Evolutionary conservation across 192 early-diverging fungal genomes (phyloP).

Genomic region (Coemansia sp.): DNA sequence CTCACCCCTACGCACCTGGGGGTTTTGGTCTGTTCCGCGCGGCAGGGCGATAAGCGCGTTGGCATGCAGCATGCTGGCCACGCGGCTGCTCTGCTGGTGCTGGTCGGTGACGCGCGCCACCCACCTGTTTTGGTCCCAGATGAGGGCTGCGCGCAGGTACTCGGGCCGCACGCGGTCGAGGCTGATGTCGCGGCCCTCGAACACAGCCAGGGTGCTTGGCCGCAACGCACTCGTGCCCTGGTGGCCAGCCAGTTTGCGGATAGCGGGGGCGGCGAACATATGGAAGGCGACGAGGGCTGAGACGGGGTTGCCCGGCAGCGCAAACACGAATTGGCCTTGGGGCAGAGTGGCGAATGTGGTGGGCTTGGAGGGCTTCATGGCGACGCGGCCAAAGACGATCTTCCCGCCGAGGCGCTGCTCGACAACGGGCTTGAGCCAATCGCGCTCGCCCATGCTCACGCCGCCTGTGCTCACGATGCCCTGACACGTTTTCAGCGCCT

Average conservation of each 20-base stretch:
- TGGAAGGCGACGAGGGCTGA: slow-evolving; percentile 88
- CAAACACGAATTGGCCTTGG: slow-evolving; percentile 65
- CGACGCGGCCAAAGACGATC: slow-evolving; percentile 88
- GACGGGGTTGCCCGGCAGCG: slow-evolving; percentile 92
- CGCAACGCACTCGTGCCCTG: slow-evolving; percentile 50
- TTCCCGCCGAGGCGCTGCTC: slow-evolving; percentile 74
- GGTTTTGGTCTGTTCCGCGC: slow-evolving; percentile 27
- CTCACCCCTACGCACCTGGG: slow-evolving; percentile 12
- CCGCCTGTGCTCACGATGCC: slow-evolving; percentile 92
- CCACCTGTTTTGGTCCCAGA: slow-evolving; percentile 18
- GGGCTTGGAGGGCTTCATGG: slow-evolving; percentile 95
- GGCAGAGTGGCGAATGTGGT: slow-evolving; percentile 88
- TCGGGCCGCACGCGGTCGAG: slow-evolving; percentile 42
- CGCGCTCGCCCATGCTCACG: slow-evolving; percentile 97
- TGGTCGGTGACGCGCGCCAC: slow-evolving; percentile 61
- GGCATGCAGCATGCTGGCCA: slow-evolving; percentile 73
- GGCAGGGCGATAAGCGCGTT: slow-evolving; percentile 83
- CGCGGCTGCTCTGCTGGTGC: slow-evolving; percentile 76
- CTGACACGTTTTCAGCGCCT: slow-evolving; percentile 60
- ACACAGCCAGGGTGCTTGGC: slow-evolving; percentile 67
- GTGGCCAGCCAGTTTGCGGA: slow-evolving; percentile 78
- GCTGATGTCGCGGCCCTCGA: slow-evolving; percentile 59
- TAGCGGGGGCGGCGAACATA: slow-evolving; percentile 84
- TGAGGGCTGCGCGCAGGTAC: slow-evolving; percentile 26
- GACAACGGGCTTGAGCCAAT: slow-evolving; percentile 85